Evolutionary conservation across 441 rosid genomes (phyloP), one percentile per base, ranked within the genome.

Genomic region (Pelargonium hybrid): DNA sequence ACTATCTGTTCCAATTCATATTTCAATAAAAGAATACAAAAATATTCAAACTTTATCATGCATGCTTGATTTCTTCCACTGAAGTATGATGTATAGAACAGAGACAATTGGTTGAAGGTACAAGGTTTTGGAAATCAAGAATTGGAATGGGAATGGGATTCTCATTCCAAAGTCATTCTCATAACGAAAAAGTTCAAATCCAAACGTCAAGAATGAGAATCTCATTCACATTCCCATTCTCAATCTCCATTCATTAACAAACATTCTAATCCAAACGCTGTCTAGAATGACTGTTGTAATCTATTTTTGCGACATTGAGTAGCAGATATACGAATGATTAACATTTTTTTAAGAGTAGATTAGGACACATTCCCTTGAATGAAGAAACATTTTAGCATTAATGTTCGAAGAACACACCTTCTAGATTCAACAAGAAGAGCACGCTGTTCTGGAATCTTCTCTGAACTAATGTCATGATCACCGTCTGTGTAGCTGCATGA

Each of bases 401-500:
- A 9, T 4, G 29, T 5, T 2, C 52, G 54, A 26, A 79, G 65
- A 74, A 71, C 75, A 70, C 66, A 90, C 98, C 96, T 91, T 82
- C 81, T 87, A 18, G 97, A 87, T 83, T 91, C 90, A 80, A 88
- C 84, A 75, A 88, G 86, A 77, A 87, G 86, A 62, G 87, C 81
- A 39, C 79, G 83, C 74, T 94, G 96, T 67, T 91, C 93, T 1
- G 79, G 81, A 48, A 21, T 79, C 72, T 72, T 85, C 56, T 88
- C 88, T 8, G 83, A 82, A 74, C 76, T 79, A 70, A 74, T 15
- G 26, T 85, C 87, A 59, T 77, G 48, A 78, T 94, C 96, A 31
- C 80, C 71, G 14, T 82, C 82, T 0, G 83, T 77, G 69, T 85
- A 84, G 83, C 97, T 91, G 86, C 56, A 82, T 21, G 34, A 59